Evolutionary conservation across 768 basidiomycete genomes (phyloP), one percentile per base, ranked within the genome.

Genomic region (Chlorophyllum brunneum): DNA sequence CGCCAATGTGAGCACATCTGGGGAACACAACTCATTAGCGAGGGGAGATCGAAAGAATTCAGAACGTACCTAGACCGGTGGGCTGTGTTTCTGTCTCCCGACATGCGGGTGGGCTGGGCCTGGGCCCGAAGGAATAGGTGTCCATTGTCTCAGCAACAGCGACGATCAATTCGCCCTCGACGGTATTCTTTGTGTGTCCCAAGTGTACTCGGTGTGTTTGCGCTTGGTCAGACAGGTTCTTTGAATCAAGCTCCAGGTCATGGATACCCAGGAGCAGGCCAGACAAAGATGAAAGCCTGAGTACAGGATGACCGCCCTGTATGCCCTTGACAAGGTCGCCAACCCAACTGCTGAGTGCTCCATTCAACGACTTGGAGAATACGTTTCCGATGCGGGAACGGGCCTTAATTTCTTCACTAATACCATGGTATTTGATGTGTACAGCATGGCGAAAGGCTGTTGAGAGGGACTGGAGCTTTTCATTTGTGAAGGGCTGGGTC

Each of bases 71-170:
- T 57, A 77, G 74, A 5, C 73, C 69, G 15, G 70, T 69, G n/a
- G 78, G 76, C 51, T 75, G 74, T 61, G 88, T 89, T 59, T 90
- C 86, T 46, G 72, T 77, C 61, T 85, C 81, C 88, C 88, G 89
- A 49, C 71, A 70, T 16, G 58, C 59, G 15, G 44, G 41, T 26
- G 61, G 47, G 5, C 63, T 65, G 4, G 70, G 67, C 5, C 61
- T 48, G 15, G 57, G 51, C 23, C 52, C 55, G 51, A 65, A 62
- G 5, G 65, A 60, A 55, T 84, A 82, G 9, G 76, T 66, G 58
- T 90, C 88, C 63, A 90, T 78, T 20, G 86, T 77, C 61, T 90
- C 88, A 6, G 89, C 88, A 23, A 89, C 70, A 2, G 85, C 79
- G 23, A 92, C 70, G 26, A 90, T 70, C 22, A 81, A 63, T 59